Base-by-base conservation (phyloP, 768 basidiomycete species). In the Pleurotus pulmonarius region DNA sequence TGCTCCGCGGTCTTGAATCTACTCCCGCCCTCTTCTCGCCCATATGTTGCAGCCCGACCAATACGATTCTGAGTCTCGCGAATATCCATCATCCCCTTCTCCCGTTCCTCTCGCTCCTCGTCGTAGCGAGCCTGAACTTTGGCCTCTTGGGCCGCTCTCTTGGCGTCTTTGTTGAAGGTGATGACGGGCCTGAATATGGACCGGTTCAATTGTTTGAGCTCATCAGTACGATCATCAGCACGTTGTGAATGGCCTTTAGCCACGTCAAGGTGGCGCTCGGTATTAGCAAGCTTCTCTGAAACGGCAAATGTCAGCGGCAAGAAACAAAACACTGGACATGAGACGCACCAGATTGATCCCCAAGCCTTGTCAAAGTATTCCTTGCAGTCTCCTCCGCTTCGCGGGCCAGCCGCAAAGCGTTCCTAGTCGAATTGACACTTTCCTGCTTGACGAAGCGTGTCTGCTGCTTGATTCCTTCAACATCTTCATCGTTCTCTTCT, bases 321-420 rank as follows among this genome's bases (percentile, higher is more conserved):
- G 26, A 34, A 34, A 11, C 34, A 3, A 9, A 16, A 20, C 53
- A 24, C 34, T 13, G 3, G 25, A n/a, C 25, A 5, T 6, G 26
- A 24, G 26, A 68, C 83, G 24, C 59, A 96, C 96, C 96, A 20
- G 95, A 98, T 73, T 99, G 96, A 63, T 92, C 87, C 8, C 91
- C 95, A 6, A 99, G 80, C 65, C 84, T 90, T 56, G 69, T 74
- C 16, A 99, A 67, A 4, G 96, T 99, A 57, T 86, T 87, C 45
- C 90, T 76, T 34, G 91, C 96, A 9, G 94, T 96, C 70, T 99
- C 96, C 70, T 98, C 96, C 0, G 96, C 94, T 70, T 98, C 94
- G n/a, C 88, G 80, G 39, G 95, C 96, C 67, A 98, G 80, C 43
- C 94, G 82, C 51, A 99, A 78, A 11, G 96, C 96, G 72, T 98